Evolutionary conservation across 2,329 filamentous ascomycete genomes (phyloP), one percentile per base, ranked within the genome.

Genomic region (Pseudocercospora ulei): DNA sequence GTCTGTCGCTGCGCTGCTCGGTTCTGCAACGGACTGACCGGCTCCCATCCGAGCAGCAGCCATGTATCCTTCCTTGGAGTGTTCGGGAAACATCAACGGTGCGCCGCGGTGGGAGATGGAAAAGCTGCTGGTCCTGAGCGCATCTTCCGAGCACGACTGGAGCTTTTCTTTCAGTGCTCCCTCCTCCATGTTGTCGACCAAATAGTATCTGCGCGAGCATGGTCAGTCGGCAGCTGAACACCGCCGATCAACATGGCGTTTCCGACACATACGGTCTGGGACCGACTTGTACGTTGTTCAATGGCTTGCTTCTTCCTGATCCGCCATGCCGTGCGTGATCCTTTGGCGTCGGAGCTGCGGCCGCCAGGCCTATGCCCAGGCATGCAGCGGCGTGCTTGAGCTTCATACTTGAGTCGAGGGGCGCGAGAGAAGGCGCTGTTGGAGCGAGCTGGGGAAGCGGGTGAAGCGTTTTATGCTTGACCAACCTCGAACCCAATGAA

Each of bases 31-130:
- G 14, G 5, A 25, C 31, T 7, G 4, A 42, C 76, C 77, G 3
- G 76, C 72, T 18, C 77, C 77, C 76, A 79, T 79, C 12, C 76
- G 67, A n/a, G 72, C 69, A 25, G 76, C 77, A 0, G 77, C 76
- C 35, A 73, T 58, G 52, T 72, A 68, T 3, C 72, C 73, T 58
- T 79, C 66, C 29, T 64, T 56, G 19, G 73, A 75, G 60, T 80
- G 73, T 62, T 81, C 77, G 11, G 77, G 77, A 39, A 80, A 72
- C 54, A 75, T 69, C 19, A 81, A 63, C 5, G 75, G 71, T 3
- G 67, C 76, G 38, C 77, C 76, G 40, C 56, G 73, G 55, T 80
- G 76, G 13, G 68, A 74, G 46, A 80, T 74, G 50, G 68, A 71
- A 62, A 74, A 80, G 39, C 62, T 60, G 8, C 68, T 70, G 7